Evolutionary conservation across 2,329 filamentous ascomycete genomes (phyloP), one percentile per base, ranked within the genome.

Genomic region (Paraphaeosphaeria sporulosa): DNA sequence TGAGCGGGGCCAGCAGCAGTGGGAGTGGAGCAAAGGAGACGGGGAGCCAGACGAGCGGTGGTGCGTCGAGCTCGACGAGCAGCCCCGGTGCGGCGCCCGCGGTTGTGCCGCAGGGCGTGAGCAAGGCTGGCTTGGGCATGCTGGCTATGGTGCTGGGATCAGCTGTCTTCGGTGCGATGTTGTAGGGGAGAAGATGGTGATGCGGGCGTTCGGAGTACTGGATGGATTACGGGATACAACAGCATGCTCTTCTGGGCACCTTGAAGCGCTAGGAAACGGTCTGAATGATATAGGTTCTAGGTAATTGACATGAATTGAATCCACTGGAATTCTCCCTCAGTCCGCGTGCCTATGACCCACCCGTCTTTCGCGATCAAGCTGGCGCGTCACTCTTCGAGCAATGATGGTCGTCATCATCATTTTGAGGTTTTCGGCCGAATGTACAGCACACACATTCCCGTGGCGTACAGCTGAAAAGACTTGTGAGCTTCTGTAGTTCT

Each of bases 51-150:
- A 55, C 49, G 4, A 57, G 64, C 2, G 60, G 49, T 0, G 58
- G 44, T 40, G 59, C 25, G 17, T 59, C 58, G 15, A 66, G 67
- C 23, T 68, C 62, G 3, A 66, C 69, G 19, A 19, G 59, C 4
- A 60, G 55, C 4, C 46, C 25, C 4, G 69, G 67, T 32, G 71
- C 64, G 3, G 71, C 69, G 12, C 10, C 58, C 2, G 40, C 57
- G 34, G 55, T 65, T 19, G 61, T 60, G 30, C 60, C 58, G 10
- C 65, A 68, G 60, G 58, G 60, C 15, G 66, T 74, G 17, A 71
- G 66, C 30, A 76, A 75, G 65, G 61, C 66, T 2, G 73, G 72
- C 0, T 32, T 75, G 59, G 69, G 74, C 1, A 65, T 74, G 62
- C 38, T 73, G 52, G 69, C 59, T 27, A 69, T 75, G 65, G 36